Evolutionary conservation across 176 grass and related monocot genomes (phyloP).

Genomic region (Cenchrus americanus): DNA sequence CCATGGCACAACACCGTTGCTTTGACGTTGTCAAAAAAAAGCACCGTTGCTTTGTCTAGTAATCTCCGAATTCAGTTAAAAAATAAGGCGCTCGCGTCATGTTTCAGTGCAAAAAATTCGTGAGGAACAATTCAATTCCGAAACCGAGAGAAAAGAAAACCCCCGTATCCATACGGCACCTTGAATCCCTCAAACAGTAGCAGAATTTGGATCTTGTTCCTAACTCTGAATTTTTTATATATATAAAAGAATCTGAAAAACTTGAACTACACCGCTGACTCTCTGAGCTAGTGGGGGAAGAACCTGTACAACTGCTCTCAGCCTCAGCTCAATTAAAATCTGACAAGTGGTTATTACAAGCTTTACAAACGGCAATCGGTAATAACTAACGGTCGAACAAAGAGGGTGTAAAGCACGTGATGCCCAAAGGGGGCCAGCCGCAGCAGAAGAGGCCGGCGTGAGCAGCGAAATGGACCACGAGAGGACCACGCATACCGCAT

Average conservation of each 20-base stretch:
- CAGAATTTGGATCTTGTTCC: background rate
- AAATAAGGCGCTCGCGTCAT: background rate
- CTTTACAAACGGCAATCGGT: constrained; percentile 7
- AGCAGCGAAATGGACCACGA: constrained; percentile 32
- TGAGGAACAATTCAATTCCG: background rate
- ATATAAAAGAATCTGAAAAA: background rate
- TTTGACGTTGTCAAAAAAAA: too few relatives aligned
- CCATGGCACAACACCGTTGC: background rate
- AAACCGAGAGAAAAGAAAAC: background rate
- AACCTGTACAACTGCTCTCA: background rate
- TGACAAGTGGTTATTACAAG: background rate
- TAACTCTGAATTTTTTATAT: background rate
- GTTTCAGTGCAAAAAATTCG: background rate
- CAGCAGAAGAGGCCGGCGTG: constrained; percentile 25
- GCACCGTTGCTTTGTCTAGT: background rate
- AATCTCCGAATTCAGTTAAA: background rate
- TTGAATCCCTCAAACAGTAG: background rate
- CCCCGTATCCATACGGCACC: background rate
- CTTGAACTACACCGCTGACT: background rate
- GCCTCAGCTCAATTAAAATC: background rate
- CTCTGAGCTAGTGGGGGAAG: background rate
- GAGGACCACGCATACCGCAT: constrained; percentile 5
- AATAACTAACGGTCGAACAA: constrained; percentile 26
- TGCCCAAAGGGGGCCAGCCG: too few relatives aligned
- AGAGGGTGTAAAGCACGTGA: constrained; percentile 15